These are phyloP conservation scores for Saprolegnia diclina DNA, from an alignment of 352 stramenopile genomes.

Conservation along the genomic window DNA sequence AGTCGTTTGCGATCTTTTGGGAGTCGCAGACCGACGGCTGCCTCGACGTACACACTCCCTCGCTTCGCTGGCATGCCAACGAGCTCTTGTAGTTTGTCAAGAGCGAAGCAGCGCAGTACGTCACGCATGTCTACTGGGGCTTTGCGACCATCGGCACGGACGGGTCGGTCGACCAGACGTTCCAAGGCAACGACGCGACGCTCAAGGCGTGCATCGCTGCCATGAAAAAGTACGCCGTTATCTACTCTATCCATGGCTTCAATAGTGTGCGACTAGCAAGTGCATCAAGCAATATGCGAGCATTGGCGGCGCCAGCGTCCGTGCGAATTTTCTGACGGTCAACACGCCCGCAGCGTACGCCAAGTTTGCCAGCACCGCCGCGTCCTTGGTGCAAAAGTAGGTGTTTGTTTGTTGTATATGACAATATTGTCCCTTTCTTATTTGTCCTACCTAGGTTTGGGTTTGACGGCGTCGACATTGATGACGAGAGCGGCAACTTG, in stretches of 20 bases:
- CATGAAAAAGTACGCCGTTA: slow-evolving; percentile 2
- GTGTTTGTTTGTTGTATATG: not conserved
- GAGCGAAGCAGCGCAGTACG: slow-evolving; percentile 14
- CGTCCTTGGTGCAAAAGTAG: slow-evolving; percentile 9
- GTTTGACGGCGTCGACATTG: slow-evolving; percentile 19
- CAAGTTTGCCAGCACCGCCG: slow-evolving; percentile 7
- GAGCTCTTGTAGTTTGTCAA: slow-evolving; percentile 1
- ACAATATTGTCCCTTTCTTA: slow-evolving; percentile 48
- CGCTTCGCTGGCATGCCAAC: not conserved
- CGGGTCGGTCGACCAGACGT: slow-evolving; percentile 2
- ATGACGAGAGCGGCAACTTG: slow-evolving; percentile 20
- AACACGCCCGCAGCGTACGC: not conserved
- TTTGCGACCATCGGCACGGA: slow-evolving; percentile 10
- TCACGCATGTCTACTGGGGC: slow-evolving; percentile 15
- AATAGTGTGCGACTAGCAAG: not conserved
- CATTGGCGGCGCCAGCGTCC: slow-evolving; percentile 7
- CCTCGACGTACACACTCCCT: not conserved
- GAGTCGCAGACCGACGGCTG: slow-evolving; percentile 17
- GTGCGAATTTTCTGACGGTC: not conserved
- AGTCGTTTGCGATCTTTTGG: slow-evolving; percentile 18
- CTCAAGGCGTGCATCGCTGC: slow-evolving; percentile 6
- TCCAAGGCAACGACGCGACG: slow-evolving; percentile 19
- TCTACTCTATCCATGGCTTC: not conserved
- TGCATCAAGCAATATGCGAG: slow-evolving; percentile 18
- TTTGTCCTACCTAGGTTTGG: not conserved